Conservation (phyloP, 1,139 yeast species). For the Diutina neorugosa region DNA sequence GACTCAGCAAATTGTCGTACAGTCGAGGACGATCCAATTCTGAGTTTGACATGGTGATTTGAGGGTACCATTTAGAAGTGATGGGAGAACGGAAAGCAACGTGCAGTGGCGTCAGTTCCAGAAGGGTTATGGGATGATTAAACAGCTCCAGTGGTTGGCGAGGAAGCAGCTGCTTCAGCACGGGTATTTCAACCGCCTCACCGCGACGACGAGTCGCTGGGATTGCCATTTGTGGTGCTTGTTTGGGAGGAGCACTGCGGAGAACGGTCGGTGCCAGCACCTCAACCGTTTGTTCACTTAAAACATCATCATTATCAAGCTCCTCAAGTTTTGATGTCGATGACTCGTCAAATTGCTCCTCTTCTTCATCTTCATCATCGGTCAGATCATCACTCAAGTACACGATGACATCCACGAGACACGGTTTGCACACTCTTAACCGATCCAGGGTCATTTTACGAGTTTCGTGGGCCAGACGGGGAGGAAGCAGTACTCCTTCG, state of each 20-base stretch:
- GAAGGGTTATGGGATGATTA: background rate
- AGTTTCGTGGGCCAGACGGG: background rate
- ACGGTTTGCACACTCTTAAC: conserved; percentile 69
- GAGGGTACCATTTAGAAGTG: background rate
- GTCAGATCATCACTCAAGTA: conserved; percentile 49
- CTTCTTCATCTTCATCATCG: background rate
- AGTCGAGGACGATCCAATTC: background rate
- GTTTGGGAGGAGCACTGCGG: conserved; percentile 18
- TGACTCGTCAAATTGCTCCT: background rate
- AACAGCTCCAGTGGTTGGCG: conserved; percentile 3
- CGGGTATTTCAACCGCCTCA: conserved; percentile 65
- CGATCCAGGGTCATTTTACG: conserved; percentile 41
- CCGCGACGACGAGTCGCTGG: conserved; percentile 67
- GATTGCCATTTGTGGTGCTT: conserved; percentile 71
- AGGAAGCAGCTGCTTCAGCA: conserved; percentile 9
- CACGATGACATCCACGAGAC: conserved; percentile 57
- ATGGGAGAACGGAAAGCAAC: background rate
- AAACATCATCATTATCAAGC: background rate
- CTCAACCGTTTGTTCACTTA: background rate
- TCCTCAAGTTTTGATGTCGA: background rate
- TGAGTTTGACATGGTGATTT: background rate
- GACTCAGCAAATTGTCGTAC: background rate
- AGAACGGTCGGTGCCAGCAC: conserved; percentile 3
- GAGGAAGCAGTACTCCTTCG: background rate
- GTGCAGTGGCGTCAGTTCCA: conserved; percentile 1